These are phyloP conservation scores for Chionographis japonica DNA, from an alignment of 106 monocot genomes.

Conservation along the genomic window DNA sequence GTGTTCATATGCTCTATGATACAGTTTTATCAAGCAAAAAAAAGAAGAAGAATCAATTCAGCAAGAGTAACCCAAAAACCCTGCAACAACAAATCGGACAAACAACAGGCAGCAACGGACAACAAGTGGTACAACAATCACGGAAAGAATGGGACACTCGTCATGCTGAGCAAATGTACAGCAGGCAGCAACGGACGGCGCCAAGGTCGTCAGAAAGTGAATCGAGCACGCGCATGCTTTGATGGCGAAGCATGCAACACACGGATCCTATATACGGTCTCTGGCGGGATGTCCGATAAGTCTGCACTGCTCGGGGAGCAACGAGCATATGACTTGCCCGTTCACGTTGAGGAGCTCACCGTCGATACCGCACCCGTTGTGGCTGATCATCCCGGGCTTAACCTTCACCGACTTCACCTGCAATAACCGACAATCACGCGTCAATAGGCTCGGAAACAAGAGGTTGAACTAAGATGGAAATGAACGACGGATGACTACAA, in stretches of 20 bases:
- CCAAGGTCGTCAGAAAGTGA: constrained; percentile 1
- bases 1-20: too few relatives aligned
- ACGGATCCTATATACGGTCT: constrained; percentile 13
- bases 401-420: constrained; percentile 87
- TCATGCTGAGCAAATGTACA: background rate
- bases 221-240: constrained; percentile 7
- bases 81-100: background rate
- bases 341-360: constrained; percentile 64
- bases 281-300: constrained; percentile 59
- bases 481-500: too few relatives aligned
- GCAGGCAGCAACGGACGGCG: background rate
- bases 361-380: constrained; percentile 88
- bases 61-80: background rate
- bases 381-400: constrained; percentile 46
- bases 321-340: constrained; percentile 68
- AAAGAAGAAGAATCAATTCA: too few relatives aligned
- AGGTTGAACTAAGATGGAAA: too few relatives aligned
- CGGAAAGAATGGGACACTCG: background rate
- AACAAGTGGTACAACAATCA: constrained; percentile 4
- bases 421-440: background rate
- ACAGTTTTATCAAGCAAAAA: too few relatives aligned
- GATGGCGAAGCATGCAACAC: background rate
- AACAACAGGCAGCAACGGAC: background rate
- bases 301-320: constrained; percentile 71
- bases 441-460: background rate